Conservation (phyloP, 2,329 filamentous ascomycete species). For the Fusarium sp. region DNA sequence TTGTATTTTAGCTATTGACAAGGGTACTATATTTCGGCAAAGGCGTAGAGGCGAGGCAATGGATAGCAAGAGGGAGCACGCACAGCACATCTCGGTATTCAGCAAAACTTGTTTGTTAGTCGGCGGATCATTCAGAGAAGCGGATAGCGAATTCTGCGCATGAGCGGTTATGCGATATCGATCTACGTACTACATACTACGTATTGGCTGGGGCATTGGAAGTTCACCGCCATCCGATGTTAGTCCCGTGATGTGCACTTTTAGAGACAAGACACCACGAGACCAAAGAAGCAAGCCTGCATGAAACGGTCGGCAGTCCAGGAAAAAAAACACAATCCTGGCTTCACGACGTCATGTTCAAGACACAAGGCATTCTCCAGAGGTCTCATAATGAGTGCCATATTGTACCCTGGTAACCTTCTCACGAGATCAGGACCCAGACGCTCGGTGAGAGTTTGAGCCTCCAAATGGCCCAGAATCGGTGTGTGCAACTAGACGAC, state of each 20-base stretch:
- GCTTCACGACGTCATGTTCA: constrained; percentile 39
- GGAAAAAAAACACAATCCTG: constrained; percentile 15
- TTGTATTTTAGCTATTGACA: constrained; percentile 38
- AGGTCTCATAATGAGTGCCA: constrained; percentile 1
- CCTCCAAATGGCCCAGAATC: constrained; percentile 30
- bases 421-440: constrained; percentile 20
- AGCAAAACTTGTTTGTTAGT: constrained; percentile 25
- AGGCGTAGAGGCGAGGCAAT: neutral
- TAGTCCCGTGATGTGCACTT: constrained; percentile 34
- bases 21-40: constrained; percentile 41
- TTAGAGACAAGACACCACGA: constrained; percentile 34
- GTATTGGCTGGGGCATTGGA: constrained; percentile 20
- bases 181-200: constrained; percentile 23
- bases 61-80: constrained; percentile 22
- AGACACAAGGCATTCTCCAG: constrained; percentile 36
- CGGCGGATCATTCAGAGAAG: constrained; percentile 6
- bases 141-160: constrained; percentile 8
- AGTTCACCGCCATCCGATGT: constrained; percentile 38
- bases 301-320: constrained; percentile 36
- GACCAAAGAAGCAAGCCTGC: constrained; percentile 30
- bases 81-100: constrained; percentile 1
- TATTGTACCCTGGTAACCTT: constrained; percentile 14
- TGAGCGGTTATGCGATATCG: constrained; percentile 29
- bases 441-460: constrained; percentile 39
- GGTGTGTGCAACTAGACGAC: constrained; percentile 35